Evolutionary conservation across 805 yeast species (phyloP).

Genomic region (Soucietia sequanensis): DNA sequence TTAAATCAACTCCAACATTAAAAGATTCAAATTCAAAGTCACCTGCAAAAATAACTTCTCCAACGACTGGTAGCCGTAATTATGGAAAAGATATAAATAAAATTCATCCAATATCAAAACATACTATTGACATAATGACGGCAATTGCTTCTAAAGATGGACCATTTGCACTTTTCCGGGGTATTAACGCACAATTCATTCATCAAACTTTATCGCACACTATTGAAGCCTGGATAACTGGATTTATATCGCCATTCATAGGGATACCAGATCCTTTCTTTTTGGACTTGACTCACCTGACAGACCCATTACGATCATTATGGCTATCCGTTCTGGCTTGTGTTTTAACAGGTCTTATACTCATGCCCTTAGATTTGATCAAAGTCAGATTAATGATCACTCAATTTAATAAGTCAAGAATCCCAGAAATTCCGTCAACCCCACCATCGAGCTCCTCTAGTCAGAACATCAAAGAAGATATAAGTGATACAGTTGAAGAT

Average conservation of each 20-base stretch:
- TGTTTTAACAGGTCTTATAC: slow-evolving; percentile 64
- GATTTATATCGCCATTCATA: slow-evolving; percentile 75
- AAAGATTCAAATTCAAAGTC: slow-evolving; percentile 5
- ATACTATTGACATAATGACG: slow-evolving; percentile 63
- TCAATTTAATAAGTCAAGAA: slow-evolving; percentile 48
- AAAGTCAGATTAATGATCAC: slow-evolving; percentile 76
- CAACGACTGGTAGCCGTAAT: too few species aligned
- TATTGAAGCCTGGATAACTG: slow-evolving; percentile 88
- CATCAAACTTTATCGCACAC: slow-evolving; percentile 72
- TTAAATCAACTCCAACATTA: background rate
- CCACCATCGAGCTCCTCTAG: slow-evolving; percentile 1
- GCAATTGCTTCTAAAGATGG: slow-evolving; percentile 69
- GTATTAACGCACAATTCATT: slow-evolving; percentile 76
- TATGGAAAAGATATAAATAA: too few species aligned
- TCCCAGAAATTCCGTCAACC: slow-evolving; percentile 9
- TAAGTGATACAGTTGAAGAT: background rate
- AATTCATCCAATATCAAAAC: slow-evolving; percentile 58
- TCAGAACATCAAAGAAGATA: slow-evolving; percentile 1
- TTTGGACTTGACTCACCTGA: slow-evolving; percentile 76
- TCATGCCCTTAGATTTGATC: slow-evolving; percentile 81
- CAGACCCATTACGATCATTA: slow-evolving; percentile 70
- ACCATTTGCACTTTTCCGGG: slow-evolving; percentile 68
- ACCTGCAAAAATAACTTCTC: background rate
- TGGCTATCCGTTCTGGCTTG: slow-evolving; percentile 68
- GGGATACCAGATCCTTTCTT: slow-evolving; percentile 88